Base-by-base conservation (phyloP, 768 basidiomycete species). In the Saitozyma podzolica region DNA sequence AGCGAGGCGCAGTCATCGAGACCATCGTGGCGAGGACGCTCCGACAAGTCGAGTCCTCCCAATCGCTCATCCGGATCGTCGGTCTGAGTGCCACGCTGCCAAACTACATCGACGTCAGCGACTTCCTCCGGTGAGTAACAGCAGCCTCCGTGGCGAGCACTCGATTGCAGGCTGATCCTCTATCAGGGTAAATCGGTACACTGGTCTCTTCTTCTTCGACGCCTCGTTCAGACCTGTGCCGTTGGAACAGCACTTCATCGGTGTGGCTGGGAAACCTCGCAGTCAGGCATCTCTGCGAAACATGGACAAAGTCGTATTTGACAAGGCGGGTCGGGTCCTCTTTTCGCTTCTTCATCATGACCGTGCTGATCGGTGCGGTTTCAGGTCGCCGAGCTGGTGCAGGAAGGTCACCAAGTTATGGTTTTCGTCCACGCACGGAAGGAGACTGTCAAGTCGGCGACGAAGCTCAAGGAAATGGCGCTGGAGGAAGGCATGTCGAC, bases 401-500 rank as follows among this genome's bases (percentile, higher is more conserved):
- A 81, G n/a, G 85, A 87, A 69, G 96, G 94, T 3, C 96, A 99
- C 80, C 96, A 98, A 78, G 92, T 96, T 63, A 98, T 99, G 94
- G 94, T 99, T 0, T 99, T 99, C 73, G 96, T 99, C 9, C 96
- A 99, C 78, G 92, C 96, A 13, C 85, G 96, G 40, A 98, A 96
- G 81, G 96, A 98, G 75, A 99, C 96, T 0, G 96, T 98, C 56
- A 96, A 95, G 76, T 86, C 90, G 0, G 94, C 94, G 0, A 82
- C 87, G 72, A 85, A 84, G 9, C 83, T 99, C 29, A 86, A 86
- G 61, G 96, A 98, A 64, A 83, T 88, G 60, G 87, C 91, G 4
- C 66, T 85, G 4, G 75, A 82, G 14, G 91, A 96, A 63, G 90
- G 89, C 2, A 84, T 83, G 52, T 72, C 84, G 13, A 90, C 90